These are phyloP conservation scores for Micractinium sp. DNA, from an alignment of 139 green algal species.

Conservation along the genomic window DNA sequence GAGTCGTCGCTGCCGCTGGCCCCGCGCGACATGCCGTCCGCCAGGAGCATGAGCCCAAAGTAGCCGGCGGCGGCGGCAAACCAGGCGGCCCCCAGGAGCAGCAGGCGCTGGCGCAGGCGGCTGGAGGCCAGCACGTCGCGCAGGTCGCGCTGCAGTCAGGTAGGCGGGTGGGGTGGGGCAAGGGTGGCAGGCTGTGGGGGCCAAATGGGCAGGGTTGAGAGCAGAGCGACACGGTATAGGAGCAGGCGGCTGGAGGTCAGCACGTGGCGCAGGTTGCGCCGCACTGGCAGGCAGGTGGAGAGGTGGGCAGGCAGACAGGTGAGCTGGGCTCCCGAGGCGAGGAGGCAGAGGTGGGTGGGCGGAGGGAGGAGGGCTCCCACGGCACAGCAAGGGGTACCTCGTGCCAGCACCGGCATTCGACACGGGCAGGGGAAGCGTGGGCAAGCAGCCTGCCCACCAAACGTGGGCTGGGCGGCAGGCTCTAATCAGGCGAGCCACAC, in stretches of 20 bases:
- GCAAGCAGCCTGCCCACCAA: too few relatives aligned
- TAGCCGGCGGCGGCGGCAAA: constrained; percentile 18
- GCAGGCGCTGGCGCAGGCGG: constrained; percentile 39
- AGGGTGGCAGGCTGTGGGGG: too few relatives aligned
- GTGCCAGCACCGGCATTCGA: too few relatives aligned
- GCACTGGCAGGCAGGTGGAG: neutral
- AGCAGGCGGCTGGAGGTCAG: constrained; percentile 34
- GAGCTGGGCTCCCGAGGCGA: too few relatives aligned
- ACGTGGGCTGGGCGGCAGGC: too few relatives aligned
- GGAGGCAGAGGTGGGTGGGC: too few relatives aligned
- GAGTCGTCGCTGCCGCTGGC: constrained; percentile 16
- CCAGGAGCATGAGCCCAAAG: constrained; percentile 18
- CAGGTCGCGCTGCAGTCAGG: constrained; percentile 25
- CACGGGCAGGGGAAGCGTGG: too few relatives aligned
- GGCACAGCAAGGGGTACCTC: too few relatives aligned
- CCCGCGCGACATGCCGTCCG: neutral
- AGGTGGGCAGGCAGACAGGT: too few relatives aligned
- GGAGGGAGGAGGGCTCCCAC: too few relatives aligned
- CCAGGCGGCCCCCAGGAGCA: constrained; percentile 33
- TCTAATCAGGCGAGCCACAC: too few relatives aligned
- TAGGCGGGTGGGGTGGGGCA: neutral
- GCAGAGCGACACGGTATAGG: constrained; percentile 39
- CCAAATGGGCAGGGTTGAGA: too few relatives aligned
- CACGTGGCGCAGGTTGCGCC: constrained; percentile 41
- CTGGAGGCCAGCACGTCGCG: constrained; percentile 44